Conservation (phyloP, 768 basidiomycete species). For the Pisolithus tinctorius region DNA sequence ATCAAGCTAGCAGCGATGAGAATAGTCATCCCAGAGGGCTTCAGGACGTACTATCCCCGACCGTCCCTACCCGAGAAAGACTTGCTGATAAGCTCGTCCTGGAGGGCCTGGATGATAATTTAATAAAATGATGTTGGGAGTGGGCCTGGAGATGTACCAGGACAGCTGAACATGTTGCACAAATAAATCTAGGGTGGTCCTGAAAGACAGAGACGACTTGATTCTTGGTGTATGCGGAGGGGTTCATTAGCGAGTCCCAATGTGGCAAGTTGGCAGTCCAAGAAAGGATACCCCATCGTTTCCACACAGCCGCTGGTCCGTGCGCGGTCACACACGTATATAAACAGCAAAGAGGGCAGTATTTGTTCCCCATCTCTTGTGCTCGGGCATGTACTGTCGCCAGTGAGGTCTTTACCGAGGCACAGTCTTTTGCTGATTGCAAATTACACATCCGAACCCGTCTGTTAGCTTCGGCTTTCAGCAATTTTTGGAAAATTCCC, state of each 20-base stretch:
- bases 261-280: constrained; percentile 1
- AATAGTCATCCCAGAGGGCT: background rate
- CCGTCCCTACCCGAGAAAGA: constrained; percentile 80
- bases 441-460: constrained; percentile 95
- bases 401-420: constrained; percentile 95
- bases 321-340: constrained; percentile 39
- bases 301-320: constrained; percentile 35
- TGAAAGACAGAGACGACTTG: constrained; percentile 57
- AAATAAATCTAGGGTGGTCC: constrained; percentile 63
- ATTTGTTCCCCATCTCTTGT: constrained; percentile 64
- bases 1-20: constrained; percentile 45
- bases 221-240: constrained; percentile 39
- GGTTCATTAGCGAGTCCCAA: constrained; percentile 6
- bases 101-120: constrained; percentile 47
- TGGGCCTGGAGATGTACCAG: constrained; percentile 37
- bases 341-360: constrained; percentile 15
- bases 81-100: constrained; percentile 83
- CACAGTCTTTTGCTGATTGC: constrained; percentile 90
- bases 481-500: constrained; percentile 80
- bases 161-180: constrained; percentile 61
- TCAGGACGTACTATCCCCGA: constrained; percentile 60
- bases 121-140: background rate
- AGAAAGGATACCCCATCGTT: background rate
- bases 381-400: constrained; percentile 93
- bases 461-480: constrained; percentile 82